Conservation (phyloP, 768 basidiomycete species). For the Termitomyces sp. region DNA sequence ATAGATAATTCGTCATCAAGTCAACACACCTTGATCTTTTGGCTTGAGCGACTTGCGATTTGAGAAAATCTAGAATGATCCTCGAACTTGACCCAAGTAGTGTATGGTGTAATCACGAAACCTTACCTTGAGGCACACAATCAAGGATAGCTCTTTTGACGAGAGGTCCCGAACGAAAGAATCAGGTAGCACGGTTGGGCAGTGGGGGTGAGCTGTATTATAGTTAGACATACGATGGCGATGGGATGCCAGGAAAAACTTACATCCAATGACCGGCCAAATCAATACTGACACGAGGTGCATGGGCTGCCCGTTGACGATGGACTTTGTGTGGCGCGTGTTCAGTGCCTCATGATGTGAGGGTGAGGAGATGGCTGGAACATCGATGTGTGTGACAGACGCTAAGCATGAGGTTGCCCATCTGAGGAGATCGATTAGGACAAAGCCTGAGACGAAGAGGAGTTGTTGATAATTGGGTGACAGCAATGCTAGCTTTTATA, state of each 20-base stretch:
- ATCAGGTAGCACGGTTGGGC: neutral
- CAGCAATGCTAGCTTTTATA: neutral
- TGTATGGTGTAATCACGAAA: too few relatives aligned
- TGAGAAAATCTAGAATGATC: neutral
- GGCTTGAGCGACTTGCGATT: neutral
- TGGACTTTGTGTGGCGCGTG: too few relatives aligned
- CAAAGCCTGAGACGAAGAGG: too few relatives aligned
- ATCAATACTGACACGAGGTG: neutral
- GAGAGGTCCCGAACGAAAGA: neutral
- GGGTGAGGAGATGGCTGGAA: neutral
- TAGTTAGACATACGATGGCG: neutral
- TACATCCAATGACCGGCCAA: neutral
- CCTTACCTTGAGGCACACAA: neutral
- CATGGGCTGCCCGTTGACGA: neutral
- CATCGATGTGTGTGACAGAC: neutral
- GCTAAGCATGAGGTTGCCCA: neutral
- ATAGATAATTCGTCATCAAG: neutral
- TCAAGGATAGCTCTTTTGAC: neutral
- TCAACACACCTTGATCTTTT: neutral
- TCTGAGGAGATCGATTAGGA: neutral
- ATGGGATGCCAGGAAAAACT: neutral
- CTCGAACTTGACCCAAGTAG: neutral
- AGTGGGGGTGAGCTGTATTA: neutral
- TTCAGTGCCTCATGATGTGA: neutral
- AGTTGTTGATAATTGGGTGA: neutral